phyloP scores from a whole-genome alignment of 331 rosid genomes.

The Malus hybrid region DNA sequence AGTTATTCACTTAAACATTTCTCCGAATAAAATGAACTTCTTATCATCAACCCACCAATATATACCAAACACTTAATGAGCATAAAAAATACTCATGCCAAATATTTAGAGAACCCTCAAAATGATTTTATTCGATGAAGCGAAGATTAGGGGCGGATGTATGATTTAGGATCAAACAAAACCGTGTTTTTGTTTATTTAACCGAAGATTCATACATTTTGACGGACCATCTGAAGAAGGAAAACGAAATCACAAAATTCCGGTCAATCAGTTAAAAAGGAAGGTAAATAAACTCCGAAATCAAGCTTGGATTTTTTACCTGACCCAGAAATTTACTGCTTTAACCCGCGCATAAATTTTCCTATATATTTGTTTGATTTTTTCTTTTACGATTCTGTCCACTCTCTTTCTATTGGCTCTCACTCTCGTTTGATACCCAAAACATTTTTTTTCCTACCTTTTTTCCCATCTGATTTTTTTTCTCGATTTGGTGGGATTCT shows the following conservation, averaged over 20 bases:
- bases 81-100: too few relatives aligned
- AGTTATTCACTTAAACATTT: too few relatives aligned
- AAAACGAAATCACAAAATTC: background rate
- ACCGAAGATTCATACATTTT: background rate
- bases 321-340: background rate
- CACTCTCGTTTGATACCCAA: background rate
- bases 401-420: background rate
- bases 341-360: background rate
- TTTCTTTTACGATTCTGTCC: background rate
- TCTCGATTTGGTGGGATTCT: background rate
- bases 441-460: background rate
- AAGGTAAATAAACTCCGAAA: background rate
- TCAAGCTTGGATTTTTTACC: background rate
- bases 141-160: background rate
- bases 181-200: background rate
- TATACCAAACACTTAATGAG: too few relatives aligned
- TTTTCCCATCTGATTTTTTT: background rate
- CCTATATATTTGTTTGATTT: background rate
- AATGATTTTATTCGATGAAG: background rate
- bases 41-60: too few relatives aligned
- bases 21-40: too few relatives aligned
- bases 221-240: background rate
- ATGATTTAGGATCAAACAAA: background rate
- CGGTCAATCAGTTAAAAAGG: conserved; percentile 24
- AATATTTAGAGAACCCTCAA: background rate